Percentiles rank a stretch among this genome's conserved stretches.
phyloP scores from a whole-genome alignment of 2,329 filamentous ascomycete genomes.

The Mariannaea sp. region DNA sequence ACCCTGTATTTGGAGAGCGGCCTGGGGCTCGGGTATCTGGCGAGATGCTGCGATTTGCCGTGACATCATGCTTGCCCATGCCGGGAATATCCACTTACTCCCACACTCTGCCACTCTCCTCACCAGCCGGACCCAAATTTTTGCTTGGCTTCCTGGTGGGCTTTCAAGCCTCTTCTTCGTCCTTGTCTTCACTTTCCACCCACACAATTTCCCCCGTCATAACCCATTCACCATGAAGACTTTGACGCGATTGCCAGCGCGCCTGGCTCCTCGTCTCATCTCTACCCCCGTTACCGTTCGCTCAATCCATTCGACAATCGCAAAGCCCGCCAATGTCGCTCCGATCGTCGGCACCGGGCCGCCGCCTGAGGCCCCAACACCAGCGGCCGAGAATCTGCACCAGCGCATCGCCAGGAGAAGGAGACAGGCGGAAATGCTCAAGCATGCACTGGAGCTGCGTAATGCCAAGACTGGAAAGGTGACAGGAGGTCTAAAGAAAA shows the following conservation, averaged over 20 bases:
- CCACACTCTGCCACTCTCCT: no score
- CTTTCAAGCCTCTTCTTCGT: conserved; percentile 13
- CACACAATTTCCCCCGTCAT: neutral
- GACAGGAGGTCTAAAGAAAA: conserved; percentile 61
- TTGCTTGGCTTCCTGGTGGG: conserved; percentile 11
- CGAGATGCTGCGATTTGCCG: conserved; percentile 9
- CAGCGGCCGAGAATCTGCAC: conserved; percentile 47
- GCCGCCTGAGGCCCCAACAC: conserved; percentile 60
- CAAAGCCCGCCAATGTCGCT: conserved; percentile 52
- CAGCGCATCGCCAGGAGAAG: conserved; percentile 56
- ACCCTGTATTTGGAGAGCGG: neutral
- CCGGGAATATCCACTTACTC: conserved; percentile 25
- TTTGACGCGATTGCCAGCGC: conserved; percentile 46
- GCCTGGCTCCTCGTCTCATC: conserved; percentile 39
- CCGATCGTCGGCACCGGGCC: conserved; percentile 62
- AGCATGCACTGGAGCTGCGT: conserved; percentile 55
- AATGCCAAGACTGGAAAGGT: conserved; percentile 43
- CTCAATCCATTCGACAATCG: conserved; percentile 42
- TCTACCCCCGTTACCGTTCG: conserved; percentile 29
- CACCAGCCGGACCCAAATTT: conserved; percentile 30
- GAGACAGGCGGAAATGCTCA: conserved; percentile 60
- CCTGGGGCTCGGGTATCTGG: neutral
- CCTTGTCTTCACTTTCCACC: conserved; percentile 14
- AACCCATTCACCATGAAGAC: conserved; percentile 46
- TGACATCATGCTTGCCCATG: conserved; percentile 35